Conservation (phyloP, 805 yeast genomes). For the Kodamaea neixiangensis region DNA sequence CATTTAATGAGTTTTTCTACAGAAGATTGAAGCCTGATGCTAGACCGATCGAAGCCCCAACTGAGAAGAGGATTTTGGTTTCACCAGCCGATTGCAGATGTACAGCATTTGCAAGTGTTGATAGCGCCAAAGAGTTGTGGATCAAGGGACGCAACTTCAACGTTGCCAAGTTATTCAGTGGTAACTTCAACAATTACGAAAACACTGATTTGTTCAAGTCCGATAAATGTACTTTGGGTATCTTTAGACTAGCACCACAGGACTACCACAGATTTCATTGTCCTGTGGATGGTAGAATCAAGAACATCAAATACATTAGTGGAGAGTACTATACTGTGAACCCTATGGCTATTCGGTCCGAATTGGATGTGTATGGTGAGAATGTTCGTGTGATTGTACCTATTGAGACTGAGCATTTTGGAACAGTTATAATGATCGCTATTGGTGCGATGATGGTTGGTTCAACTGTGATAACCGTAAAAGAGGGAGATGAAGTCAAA, state of each 20-base stretch:
- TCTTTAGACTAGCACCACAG: constrained; percentile 93
- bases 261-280: constrained; percentile 94
- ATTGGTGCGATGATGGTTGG: constrained; percentile 99
- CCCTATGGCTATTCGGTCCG: constrained; percentile 93
- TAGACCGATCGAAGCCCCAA: constrained; percentile 65
- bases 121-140: constrained; percentile 76
- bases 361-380: constrained; percentile 89
- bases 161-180: constrained; percentile 58
- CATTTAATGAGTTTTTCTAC: constrained; percentile 90
- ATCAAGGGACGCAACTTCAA: constrained; percentile 83
- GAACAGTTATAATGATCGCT: constrained; percentile 72
- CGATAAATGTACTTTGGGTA: constrained; percentile 60
- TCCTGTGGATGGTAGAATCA: constrained; percentile 77
- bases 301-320: constrained; percentile 64
- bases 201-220: constrained; percentile 33
- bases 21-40: constrained; percentile 72
- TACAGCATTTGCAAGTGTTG: constrained; percentile 62
- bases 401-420: constrained; percentile 74
- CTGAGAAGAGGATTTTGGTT: constrained; percentile 50
- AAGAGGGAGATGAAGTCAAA: constrained; percentile 55
- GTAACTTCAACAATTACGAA: constrained; percentile 46
- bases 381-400: constrained; percentile 80
- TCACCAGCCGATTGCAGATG: constrained; percentile 91
- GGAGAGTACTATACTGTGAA: constrained; percentile 96
- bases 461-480: constrained; percentile 70